phyloP scores from a whole-genome alignment of 208 protist species.

The Angomonas desouzai region DNA sequence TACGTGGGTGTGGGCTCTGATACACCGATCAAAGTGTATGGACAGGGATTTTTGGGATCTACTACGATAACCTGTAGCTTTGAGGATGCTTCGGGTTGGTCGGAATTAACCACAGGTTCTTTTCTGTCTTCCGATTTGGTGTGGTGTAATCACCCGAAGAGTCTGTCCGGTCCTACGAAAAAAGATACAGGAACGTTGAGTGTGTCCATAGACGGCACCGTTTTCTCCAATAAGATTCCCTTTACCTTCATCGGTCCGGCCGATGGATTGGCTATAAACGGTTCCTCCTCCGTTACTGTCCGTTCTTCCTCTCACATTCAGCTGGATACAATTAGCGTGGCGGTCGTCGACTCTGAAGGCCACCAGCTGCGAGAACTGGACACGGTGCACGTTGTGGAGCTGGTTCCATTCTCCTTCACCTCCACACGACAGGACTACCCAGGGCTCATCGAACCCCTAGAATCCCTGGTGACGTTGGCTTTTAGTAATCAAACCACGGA shows the following conservation, averaged over 20 bases:
- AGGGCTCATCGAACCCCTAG: slow-evolving; percentile 15
- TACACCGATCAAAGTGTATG: slow-evolving; percentile 6
- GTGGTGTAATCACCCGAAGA: slow-evolving; percentile 14
- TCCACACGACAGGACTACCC: slow-evolving; percentile 29
- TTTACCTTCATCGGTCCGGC: slow-evolving; percentile 43
- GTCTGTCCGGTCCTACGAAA: background rate
- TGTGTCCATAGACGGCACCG: slow-evolving; percentile 29
- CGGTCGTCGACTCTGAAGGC: slow-evolving; percentile 30
- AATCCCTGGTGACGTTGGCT: slow-evolving; percentile 26
- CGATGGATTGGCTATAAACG: slow-evolving; percentile 10
- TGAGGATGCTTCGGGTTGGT: slow-evolving; percentile 11
- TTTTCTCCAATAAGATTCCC: slow-evolving; percentile 17
- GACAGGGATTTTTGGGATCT: slow-evolving; percentile 17
- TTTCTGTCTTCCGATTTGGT: slow-evolving; percentile 22
- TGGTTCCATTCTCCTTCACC: slow-evolving; percentile 28
- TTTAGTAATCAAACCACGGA: slow-evolving; percentile 35
- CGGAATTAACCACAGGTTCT: background rate
- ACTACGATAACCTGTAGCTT: slow-evolving; percentile 19
- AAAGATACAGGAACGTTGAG: slow-evolving; percentile 14
- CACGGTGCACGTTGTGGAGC: slow-evolving; percentile 22
- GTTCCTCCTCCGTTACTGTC: slow-evolving; percentile 8
- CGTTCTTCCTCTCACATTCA: slow-evolving; percentile 15
- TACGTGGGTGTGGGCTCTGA: slow-evolving; percentile 13
- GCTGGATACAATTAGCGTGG: slow-evolving; percentile 20
- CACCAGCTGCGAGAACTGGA: slow-evolving; percentile 35